Evolutionary conservation across 192 early-diverging fungal species (phyloP).

Genomic region (Podila horticola): DNA sequence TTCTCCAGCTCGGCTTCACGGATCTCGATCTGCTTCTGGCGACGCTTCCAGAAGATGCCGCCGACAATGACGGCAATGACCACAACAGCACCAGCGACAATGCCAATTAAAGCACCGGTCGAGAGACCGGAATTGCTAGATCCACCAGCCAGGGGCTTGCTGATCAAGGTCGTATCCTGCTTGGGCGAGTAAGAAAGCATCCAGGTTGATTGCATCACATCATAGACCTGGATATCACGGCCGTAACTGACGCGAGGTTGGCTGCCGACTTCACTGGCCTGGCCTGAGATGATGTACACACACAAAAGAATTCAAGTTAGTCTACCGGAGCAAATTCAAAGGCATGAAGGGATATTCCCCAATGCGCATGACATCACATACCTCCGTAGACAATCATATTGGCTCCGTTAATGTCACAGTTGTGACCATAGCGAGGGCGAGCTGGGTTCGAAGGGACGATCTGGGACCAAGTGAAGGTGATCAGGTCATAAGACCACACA

Average conservation of each 20-base stretch:
- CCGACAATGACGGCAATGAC: slow-evolving; percentile 9
- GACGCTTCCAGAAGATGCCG: slow-evolving; percentile 10
- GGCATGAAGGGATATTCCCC: neutral
- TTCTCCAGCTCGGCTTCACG: slow-evolving; percentile 21
- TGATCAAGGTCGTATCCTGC: slow-evolving; percentile 18
- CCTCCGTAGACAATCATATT: slow-evolving; percentile 43
- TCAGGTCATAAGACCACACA: slow-evolving; percentile 37
- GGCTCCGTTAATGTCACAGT: slow-evolving; percentile 32
- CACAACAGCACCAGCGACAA: slow-evolving; percentile 4
- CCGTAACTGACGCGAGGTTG: neutral
- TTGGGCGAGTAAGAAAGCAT: slow-evolving; percentile 27
- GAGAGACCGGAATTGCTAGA: neutral
- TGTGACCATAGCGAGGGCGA: slow-evolving; percentile 13
- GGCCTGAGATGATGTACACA: neutral
- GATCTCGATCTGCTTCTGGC: slow-evolving; percentile 29
- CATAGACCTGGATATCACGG: slow-evolving; percentile 28
- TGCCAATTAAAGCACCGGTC: slow-evolving; percentile 11
- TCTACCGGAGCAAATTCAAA: neutral
- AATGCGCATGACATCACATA: neutral
- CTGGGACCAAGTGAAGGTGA: slow-evolving; percentile 36
- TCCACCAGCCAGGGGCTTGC: neutral
- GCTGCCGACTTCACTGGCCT: neutral
- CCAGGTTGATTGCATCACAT: slow-evolving; percentile 26
- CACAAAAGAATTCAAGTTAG: neutral
- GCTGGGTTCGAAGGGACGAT: slow-evolving; percentile 6